Evolutionary conservation across 768 basidiomycete genomes (phyloP), one percentile per base, ranked within the genome.

Genomic region (Tremella yokohamensis): DNA sequence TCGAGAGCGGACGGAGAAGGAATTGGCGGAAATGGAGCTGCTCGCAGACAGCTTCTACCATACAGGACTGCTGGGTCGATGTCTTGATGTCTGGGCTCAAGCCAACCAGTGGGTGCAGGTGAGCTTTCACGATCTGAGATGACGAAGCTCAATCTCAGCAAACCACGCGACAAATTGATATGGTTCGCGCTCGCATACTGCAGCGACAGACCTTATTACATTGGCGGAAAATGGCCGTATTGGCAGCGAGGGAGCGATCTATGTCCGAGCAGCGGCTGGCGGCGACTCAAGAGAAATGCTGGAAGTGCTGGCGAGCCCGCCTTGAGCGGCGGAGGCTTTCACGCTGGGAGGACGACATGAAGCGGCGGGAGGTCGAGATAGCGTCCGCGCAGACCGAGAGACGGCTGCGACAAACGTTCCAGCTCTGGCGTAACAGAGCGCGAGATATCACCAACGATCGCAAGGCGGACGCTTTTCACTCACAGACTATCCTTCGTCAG

Each of bases 1-100:
- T 18, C 4, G 4, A 15, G 42, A 45, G 42, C 16, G 49, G 16
- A 20, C 19, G 3, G 49, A 50, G 26, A 16, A 20, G 8, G 20
- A 49, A 18, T 29, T 48, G 26, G 47, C 26, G 18, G 29, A 29
- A 9, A 60, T 68, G 66, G 72, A 70, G 37, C 48, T 26, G 26
- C 45, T 58, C 45, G 72, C 69, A 16, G 66, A 66, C 54, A 63
- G 58, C 18, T 73, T 69, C 26, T 70, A 66, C 49, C 44, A 59
- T 20, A 61, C 65, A 3, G 72, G 69, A 3, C 38, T 73, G 47
- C 42, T 68, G 61, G 72, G 72, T 16, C 47, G 72, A 58, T 73
- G 72, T 39, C 66, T 60, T 58, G 67, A 73, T 53, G 62, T 65
- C 40, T 73, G 72, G 72, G 48, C 56, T 18, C 61, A 65, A 45